These are phyloP conservation scores for Aureobasidium sp. DNA, from an alignment of 2,329 filamentous ascomycete species.

Conservation along the genomic window DNA sequence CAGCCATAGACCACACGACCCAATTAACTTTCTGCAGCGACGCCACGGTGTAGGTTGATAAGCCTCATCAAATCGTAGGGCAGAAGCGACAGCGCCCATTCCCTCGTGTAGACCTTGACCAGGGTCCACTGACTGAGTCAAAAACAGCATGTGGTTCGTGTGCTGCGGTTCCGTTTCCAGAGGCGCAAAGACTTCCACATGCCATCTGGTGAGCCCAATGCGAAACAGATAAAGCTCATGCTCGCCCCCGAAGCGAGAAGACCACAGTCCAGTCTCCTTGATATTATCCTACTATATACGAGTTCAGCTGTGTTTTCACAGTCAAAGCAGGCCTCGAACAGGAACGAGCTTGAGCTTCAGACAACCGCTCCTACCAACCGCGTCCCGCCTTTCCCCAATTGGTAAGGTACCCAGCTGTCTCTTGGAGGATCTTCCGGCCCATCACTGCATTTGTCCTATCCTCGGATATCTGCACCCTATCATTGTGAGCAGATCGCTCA, in stretches of 20 bases:
- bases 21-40: constrained; percentile 8
- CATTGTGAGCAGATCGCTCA: not conserved
- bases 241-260: constrained; percentile 4
- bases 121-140: constrained; percentile 13
- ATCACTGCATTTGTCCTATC: not conserved
- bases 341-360: constrained; percentile 8
- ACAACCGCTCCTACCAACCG: constrained; percentile 1
- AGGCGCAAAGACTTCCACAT: constrained; percentile 11
- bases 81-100: constrained; percentile 2
- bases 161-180: constrained; percentile 14
- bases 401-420: constrained; percentile 11
- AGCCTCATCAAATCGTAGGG: constrained; percentile 6
- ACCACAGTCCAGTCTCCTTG: constrained; percentile 1
- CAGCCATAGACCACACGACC: not conserved
- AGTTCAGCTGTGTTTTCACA: constrained; percentile 8
- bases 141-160: constrained; percentile 11
- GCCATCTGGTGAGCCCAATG: not conserved
- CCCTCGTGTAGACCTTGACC: not conserved
- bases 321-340: constrained; percentile 12
- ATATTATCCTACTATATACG: not conserved
- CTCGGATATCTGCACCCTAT: constrained; percentile 10
- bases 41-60: constrained; percentile 1
- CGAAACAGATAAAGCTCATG: not conserved
- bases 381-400: constrained; percentile 2
- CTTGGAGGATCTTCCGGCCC: constrained; percentile 4